Evolutionary conservation across 2,329 filamentous ascomycete genomes (phyloP), one percentile per base, ranked within the genome.

Genomic region (Sclerotinia nivalis): DNA sequence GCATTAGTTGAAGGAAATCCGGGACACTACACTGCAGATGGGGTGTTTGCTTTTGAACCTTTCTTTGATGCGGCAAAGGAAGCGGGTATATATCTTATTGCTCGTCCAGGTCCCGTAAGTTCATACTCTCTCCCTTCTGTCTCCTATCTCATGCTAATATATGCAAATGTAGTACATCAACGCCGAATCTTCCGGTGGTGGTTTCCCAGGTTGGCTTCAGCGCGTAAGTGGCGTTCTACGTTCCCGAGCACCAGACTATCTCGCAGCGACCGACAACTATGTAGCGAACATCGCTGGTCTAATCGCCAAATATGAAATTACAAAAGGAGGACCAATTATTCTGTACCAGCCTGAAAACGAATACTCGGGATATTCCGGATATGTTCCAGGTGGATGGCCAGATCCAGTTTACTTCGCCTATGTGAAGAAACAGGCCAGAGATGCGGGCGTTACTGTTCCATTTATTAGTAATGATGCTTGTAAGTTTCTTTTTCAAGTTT

Each of bases 291-390:
- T 94, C 62, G 86, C 86, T 37, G 83, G 83, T 18, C 87, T 89
- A 12, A 89, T 96, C 73, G 90, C 92, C 5, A 87, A 88, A 68
- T 88, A 87, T 0, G 92, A 96, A 75, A 94, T 96, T 75, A 95
- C 91, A 1, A 92, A 94, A 66, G 92, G 91, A 0, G 93, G 93
- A 0, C 92, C 92, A 0, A 85, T 96, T 10, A 92, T 96, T 71
- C 81, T 95, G 1, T 85, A 91, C 55, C 93, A 96, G 78, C 89
- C 91, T 0, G 93, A 96, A 78, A 96, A 96, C 72, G 93, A 96
- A 78, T 94, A 95, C 76, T 88, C 86, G 0, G 79, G 82, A 25
- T 83, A 83, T 1, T 80, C 81, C 22, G 80, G 80, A 5, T 81
- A 81, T 2, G 81, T 85, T n/a, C 78, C 80, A 4, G 78, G 80